A percentile compares a stretch with the other conserved stretches of the same genome.
Conservation (phyloP, 192 early-diverging fungal species). For the Coemansia sp. region DNA sequence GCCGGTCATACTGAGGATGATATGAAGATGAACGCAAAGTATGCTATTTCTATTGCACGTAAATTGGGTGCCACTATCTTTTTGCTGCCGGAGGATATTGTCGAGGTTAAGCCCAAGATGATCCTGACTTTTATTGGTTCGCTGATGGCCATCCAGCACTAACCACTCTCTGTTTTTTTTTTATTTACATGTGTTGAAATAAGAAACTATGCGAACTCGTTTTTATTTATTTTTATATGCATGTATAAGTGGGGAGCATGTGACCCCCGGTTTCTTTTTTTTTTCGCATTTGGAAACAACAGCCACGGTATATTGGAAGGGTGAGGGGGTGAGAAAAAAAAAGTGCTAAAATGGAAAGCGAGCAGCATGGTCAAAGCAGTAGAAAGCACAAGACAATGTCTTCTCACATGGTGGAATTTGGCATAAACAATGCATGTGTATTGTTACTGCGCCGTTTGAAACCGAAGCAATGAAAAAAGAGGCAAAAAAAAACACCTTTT, state of each 20-base stretch:
- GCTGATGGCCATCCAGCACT: conserved; percentile 78
- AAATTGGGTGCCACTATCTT: conserved; percentile 99
- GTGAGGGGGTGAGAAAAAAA: background rate
- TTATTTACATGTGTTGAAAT: background rate
- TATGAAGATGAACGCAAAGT: conserved; percentile 89
- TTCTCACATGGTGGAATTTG: background rate
- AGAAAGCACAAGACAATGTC: no score
- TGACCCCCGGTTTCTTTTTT: no score
- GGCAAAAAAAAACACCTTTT: no score
- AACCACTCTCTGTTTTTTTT: conserved; percentile 1
- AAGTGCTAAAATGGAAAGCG: background rate
- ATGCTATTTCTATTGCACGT: conserved; percentile 97
- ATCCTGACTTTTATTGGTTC: conserved; percentile 94
- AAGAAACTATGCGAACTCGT: no score
- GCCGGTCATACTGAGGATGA: conserved; percentile 75
- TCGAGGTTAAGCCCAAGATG: conserved; percentile 96
- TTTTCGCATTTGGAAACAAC: background rate
- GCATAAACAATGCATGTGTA: background rate
- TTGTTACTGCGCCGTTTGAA: background rate
- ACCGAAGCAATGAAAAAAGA: no score
- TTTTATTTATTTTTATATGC: no score
- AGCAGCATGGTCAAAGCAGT: background rate
- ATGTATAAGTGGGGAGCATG: no score
- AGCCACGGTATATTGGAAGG: background rate
- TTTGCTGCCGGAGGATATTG: conserved; percentile 97